Conservation (phyloP, 176 grass and related monocot species). For the Ananas comosus region DNA sequence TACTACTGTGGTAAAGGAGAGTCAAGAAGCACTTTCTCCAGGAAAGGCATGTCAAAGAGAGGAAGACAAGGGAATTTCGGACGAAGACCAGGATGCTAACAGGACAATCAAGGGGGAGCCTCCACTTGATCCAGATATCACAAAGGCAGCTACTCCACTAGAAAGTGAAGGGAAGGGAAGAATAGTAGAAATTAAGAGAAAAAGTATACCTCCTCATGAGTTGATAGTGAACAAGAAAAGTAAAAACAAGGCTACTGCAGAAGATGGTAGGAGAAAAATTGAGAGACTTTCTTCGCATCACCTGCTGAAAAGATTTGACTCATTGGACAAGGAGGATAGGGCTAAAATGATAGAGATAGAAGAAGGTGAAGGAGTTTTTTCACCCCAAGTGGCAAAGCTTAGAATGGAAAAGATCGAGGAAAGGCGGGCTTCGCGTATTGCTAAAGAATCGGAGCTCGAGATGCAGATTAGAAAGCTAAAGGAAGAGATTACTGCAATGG, state of each 20-base stretch:
- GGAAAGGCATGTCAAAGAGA: not conserved
- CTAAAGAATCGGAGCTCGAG: not conserved
- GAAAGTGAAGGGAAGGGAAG: not conserved
- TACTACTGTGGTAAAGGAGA: not conserved
- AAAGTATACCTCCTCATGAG: not conserved
- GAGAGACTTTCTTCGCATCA: not conserved
- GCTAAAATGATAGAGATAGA: not conserved
- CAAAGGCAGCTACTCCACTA: not conserved
- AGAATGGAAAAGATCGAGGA: not conserved
- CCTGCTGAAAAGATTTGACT: not conserved
- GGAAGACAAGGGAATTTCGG: not conserved
- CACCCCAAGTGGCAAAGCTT: not conserved
- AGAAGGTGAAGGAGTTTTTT: not conserved
- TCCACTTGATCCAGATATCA: not conserved
- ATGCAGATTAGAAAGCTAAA: slow-evolving; percentile 14
- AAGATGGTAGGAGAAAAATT: slow-evolving; percentile 2
- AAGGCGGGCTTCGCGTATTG: not conserved
- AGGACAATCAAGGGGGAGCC: not conserved
- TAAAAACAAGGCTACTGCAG: not conserved
- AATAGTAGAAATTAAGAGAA: not conserved
- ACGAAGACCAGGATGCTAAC: not conserved
- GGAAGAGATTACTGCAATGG: slow-evolving; percentile 12
- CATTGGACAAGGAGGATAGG: slow-evolving; percentile 3
- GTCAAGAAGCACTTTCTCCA: not conserved
- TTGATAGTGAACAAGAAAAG: not conserved